Base-by-base conservation (phyloP, 768 basidiomycete genomes). In the Macrolepiota dolichaula region DNA sequence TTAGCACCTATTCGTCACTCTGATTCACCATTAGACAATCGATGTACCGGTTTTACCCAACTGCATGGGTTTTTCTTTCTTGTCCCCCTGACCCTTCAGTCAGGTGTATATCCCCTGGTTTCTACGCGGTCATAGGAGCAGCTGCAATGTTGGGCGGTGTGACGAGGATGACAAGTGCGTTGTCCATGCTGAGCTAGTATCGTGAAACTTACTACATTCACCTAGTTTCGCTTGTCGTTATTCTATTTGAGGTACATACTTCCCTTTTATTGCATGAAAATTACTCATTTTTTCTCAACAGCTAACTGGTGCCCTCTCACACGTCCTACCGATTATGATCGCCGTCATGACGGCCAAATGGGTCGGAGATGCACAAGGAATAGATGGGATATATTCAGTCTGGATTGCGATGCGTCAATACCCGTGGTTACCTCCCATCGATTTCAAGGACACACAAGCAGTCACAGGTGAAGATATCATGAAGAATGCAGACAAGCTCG, bases 241-340 rank as follows among this genome's bases (percentile, higher is more conserved):
- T 91, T 59, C 76, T 91, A 2, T 91, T 90, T 65, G 89, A 91
- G 79, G 87, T 84, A 57, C 6, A 57, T 62, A 11, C 44, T 51
- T 62, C 19, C 49, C 12, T 4, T 5, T 24, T 19, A 19, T 37
- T 27, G 22, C n/a, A 51, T 32, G 40, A 40, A 12, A 24, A 59
- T 40, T 36, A 29, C 59, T 63, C 12, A 13, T 51, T 29, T 9
- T 32, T 29, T 38, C 6, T 22, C 52, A 57, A 19, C 44, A 89
- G 87, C 75, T 91, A n/a, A 91, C 89, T 22, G 89, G 89, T 13
- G 89, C 89, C 3, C 75, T 91, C 27, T 90, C 88, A 13, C 89
- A 91, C 73, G 89, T 91, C n/a, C 76, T 91, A 35, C 89, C 89
- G 15, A 89, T 91, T 69, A 90, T 91, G 89, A 85, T 91, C 50